These are phyloP conservation scores for Ceratocystis cacaofunesta DNA, from an alignment of 2,329 filamentous ascomycete species.

Conservation along the genomic window DNA sequence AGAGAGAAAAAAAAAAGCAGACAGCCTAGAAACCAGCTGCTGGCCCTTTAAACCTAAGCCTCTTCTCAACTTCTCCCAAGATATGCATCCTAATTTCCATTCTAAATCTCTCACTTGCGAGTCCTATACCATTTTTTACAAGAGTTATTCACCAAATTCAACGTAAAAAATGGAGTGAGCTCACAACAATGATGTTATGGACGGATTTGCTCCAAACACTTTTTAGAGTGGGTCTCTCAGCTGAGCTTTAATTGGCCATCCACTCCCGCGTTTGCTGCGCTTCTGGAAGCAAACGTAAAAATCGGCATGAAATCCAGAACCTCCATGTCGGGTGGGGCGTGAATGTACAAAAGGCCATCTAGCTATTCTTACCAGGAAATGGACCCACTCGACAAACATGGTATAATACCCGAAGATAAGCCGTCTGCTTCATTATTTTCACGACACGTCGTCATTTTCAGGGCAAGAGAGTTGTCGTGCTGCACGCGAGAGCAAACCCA, in stretches of 20 bases:
- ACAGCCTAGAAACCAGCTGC: neutral
- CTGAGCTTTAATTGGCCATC: conserved; percentile 7
- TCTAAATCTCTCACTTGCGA: neutral
- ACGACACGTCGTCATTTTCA: neutral
- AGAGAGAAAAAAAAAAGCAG: neutral
- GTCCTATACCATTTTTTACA: neutral
- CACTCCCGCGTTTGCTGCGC: conserved; percentile 14
- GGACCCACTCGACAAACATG: neutral
- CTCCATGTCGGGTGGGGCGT: conserved; percentile 11
- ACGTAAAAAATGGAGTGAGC: neutral
- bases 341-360: neutral
- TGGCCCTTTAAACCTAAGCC: neutral
- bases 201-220: neutral
- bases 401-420: conserved; percentile 12
- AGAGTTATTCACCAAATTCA: neutral
- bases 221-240: conserved; percentile 1
- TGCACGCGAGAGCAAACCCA: too few relatives aligned
- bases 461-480: neutral
- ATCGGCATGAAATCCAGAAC: conserved; percentile 10
- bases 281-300: conserved; percentile 13
- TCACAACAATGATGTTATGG: neutral
- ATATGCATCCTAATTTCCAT: neutral
- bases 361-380: neutral
- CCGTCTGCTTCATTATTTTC: neutral
- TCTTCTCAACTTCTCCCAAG: neutral